These are phyloP conservation scores for Dichotomopilus funicola DNA, from an alignment of 2,329 filamentous ascomycete genomes.

Conservation along the genomic window DNA sequence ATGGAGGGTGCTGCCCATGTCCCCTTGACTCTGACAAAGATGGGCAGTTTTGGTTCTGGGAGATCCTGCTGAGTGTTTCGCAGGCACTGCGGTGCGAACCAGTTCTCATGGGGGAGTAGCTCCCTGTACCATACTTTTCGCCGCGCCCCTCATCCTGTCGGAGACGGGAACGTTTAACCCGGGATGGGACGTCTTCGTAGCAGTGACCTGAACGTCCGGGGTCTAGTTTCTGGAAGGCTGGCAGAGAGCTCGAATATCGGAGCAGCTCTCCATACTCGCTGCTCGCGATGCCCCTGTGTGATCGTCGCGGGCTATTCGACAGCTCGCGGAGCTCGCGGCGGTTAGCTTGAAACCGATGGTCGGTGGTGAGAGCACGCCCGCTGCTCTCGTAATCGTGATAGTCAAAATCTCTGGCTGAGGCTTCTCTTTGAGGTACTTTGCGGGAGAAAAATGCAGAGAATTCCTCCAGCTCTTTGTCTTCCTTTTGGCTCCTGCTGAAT, in stretches of 20 bases:
- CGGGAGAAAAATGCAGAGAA: slow-evolving; percentile 32
- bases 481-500: slow-evolving; percentile 23
- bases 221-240: not conserved
- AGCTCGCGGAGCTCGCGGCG: not conserved
- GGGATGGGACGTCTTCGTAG: not conserved
- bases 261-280: not conserved
- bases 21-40: no score
- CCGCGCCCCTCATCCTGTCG: no score
- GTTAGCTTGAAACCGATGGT: not conserved
- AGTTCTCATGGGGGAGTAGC: no score
- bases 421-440: not conserved
- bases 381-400: not conserved
- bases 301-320: not conserved
- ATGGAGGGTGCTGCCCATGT: not conserved
- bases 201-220: not conserved
- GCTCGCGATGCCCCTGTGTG: not conserved
- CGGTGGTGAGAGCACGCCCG: not conserved
- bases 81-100: no score
- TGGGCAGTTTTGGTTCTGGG: no score
- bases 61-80: no score
- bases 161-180: no score
- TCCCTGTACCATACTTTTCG: no score
- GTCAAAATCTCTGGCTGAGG: not conserved
- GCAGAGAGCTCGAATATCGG: not conserved
- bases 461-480: slow-evolving; percentile 30